Conservation (phyloP, 2,329 filamentous ascomycete species). For the Microdochium bolleyi region DNA sequence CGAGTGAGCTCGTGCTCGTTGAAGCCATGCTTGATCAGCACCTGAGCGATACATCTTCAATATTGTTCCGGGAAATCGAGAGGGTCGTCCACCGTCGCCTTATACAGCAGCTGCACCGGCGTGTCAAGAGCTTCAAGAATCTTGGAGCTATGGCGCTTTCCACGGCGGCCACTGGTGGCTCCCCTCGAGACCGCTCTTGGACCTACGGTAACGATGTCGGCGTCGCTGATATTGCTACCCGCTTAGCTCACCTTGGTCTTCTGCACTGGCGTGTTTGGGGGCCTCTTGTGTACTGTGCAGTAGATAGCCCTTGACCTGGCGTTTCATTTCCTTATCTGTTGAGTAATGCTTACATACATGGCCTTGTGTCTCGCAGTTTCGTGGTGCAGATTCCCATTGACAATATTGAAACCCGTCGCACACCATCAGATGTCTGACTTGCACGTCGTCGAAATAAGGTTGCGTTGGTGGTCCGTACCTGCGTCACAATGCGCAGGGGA, state of each 20-base stretch:
- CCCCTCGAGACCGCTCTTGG: constrained; percentile 25
- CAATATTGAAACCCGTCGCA: too few species aligned
- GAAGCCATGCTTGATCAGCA: constrained; percentile 40
- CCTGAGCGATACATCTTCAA: constrained; percentile 33
- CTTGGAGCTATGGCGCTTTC: constrained; percentile 47
- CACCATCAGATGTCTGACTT: too few species aligned
- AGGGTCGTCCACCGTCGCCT: constrained; percentile 38
- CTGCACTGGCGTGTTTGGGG: constrained; percentile 90
- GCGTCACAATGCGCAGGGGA: too few species aligned
- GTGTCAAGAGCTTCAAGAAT: constrained; percentile 43
- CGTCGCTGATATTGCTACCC: constrained; percentile 62
- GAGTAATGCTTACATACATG: too few species aligned
- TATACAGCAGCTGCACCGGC: constrained; percentile 36
- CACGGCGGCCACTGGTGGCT: constrained; percentile 45
- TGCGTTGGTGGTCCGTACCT: too few species aligned
- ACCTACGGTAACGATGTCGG: constrained; percentile 43
- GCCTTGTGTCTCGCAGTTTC: too few species aligned
- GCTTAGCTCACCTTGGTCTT: constrained; percentile 74
- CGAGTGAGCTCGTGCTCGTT: constrained; percentile 36
- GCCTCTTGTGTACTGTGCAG: constrained; percentile 58
- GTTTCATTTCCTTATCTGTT: too few species aligned
- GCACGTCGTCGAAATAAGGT: too few species aligned
- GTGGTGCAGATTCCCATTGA: too few species aligned
- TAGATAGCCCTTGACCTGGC: too few species aligned
- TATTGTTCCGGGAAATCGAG: constrained; percentile 41